Conservation (phyloP, 2,329 filamentous ascomycete species). For the Aplosporella prunicola region DNA sequence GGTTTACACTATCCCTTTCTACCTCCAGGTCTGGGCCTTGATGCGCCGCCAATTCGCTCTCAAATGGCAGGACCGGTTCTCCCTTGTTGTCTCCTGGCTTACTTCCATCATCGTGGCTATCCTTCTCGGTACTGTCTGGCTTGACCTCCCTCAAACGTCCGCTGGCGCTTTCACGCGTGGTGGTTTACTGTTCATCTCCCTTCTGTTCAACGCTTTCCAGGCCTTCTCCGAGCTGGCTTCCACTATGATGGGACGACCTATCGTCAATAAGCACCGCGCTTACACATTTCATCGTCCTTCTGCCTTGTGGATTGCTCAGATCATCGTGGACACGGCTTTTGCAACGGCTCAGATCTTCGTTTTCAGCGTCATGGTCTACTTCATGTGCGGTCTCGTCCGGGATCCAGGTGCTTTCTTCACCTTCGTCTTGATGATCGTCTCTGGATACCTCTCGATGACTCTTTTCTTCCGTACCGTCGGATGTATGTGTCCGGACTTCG, state of each 20-base stretch:
- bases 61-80: conserved; percentile 77
- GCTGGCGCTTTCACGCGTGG: conserved; percentile 72
- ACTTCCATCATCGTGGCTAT: conserved; percentile 65
- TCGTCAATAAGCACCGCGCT: conserved; percentile 75
- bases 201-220: conserved; percentile 82
- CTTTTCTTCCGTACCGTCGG: conserved; percentile 79
- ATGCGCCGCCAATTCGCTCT: conserved; percentile 78
- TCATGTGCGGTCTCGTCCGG: conserved; percentile 72
- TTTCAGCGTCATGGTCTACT: conserved; percentile 63
- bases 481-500: conserved; percentile 68
- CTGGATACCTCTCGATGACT: conserved; percentile 67
- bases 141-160: conserved; percentile 53
- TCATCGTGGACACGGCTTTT: conserved; percentile 68
- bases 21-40: conserved; percentile 71
- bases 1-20: conserved; percentile 75
- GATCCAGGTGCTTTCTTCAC: conserved; percentile 74
- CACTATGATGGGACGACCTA: conserved; percentile 65
- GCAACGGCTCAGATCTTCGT: conserved; percentile 59
- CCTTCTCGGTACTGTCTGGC: conserved; percentile 69
- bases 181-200: conserved; percentile 68
- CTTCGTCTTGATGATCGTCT: conserved; percentile 68
- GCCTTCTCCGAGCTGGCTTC: conserved; percentile 68
- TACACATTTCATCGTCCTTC: conserved; percentile 78
- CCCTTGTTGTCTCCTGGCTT: conserved; percentile 63
- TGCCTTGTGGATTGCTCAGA: conserved; percentile 74